Conservation (phyloP, 129 eudicot species). For the Solidago caesia region DNA sequence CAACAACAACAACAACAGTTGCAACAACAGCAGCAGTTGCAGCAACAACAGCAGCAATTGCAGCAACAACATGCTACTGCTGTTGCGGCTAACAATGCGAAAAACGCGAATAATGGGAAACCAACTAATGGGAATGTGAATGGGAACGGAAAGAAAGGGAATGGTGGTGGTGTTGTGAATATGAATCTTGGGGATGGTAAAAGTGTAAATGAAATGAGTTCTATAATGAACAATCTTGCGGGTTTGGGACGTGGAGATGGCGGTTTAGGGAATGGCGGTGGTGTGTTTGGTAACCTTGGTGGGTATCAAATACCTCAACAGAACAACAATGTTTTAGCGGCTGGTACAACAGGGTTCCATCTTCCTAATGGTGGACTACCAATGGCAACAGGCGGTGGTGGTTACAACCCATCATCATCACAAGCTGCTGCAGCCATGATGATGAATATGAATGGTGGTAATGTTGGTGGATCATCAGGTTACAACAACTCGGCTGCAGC, state of each 20-base stretch:
- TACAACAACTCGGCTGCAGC: slow-evolving; percentile 42
- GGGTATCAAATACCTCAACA: slow-evolving; percentile 35
- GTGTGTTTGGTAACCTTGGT: slow-evolving; percentile 27
- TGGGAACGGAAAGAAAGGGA: slow-evolving; percentile 44
- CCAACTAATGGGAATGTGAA: slow-evolving; percentile 26
- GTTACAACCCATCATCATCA: slow-evolving; percentile 39
- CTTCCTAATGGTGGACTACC: slow-evolving; percentile 33
- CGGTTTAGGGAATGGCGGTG: slow-evolving; percentile 20
- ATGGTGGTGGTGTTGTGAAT: slow-evolving; percentile 29
- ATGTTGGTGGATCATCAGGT: slow-evolving; percentile 24
- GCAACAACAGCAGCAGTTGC: slow-evolving; percentile 27
- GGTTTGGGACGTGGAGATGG: slow-evolving; percentile 36
- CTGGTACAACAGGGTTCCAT: slow-evolving; percentile 34
- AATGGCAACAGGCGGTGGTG: slow-evolving; percentile 35
- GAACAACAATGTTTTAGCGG: slow-evolving; percentile 18
- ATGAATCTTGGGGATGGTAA: slow-evolving; percentile 40
- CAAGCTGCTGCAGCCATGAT: slow-evolving; percentile 43
- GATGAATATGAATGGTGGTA: slow-evolving; percentile 45
- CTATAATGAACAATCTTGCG: slow-evolving; percentile 53
- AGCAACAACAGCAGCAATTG: slow-evolving; percentile 30
- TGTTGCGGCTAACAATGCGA: slow-evolving; percentile 30
- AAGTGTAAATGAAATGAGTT: slow-evolving; percentile 51
- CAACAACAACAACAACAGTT: slow-evolving; percentile 39
- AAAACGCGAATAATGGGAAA: slow-evolving; percentile 28
- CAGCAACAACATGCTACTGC: slow-evolving; percentile 44